These are phyloP conservation scores for Alisma plantagoaquatica DNA, from an alignment of 106 monocot species.

Conservation along the genomic window DNA sequence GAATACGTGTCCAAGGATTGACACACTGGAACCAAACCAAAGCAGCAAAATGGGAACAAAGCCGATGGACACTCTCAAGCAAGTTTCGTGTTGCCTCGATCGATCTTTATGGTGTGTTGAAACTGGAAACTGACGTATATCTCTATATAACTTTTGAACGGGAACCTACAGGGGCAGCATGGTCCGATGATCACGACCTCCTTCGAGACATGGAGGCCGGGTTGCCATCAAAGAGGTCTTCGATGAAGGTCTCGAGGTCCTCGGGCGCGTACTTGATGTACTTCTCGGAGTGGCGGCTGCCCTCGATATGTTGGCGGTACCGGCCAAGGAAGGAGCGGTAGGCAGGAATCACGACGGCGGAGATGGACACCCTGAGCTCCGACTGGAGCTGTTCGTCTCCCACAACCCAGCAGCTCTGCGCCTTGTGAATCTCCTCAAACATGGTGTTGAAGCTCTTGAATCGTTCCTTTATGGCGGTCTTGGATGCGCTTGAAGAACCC, in stretches of 20 bases:
- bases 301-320: constrained; percentile 20
- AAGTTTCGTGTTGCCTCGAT: no score
- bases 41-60: no score
- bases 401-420: constrained; percentile 24
- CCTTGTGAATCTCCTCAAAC: constrained; percentile 32
- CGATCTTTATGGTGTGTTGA: no score
- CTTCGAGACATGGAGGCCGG: constrained; percentile 5
- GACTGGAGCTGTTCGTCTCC: constrained; percentile 34
- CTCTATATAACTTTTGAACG: no score
- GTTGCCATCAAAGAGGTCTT: constrained; percentile 29
- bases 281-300: constrained; percentile 24
- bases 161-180: background rate
- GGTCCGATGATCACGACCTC: constrained; percentile 5
- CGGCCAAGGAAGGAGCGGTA: constrained; percentile 28
- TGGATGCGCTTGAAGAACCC: background rate
- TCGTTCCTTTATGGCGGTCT: constrained; percentile 23
- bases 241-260: constrained; percentile 23
- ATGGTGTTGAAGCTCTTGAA: constrained; percentile 27
- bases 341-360: constrained; percentile 25
- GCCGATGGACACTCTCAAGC: no score
- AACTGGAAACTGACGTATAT: no score
- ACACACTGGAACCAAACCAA: no score
- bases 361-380: constrained; percentile 25
- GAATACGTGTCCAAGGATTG: no score
- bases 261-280: constrained; percentile 28